These are phyloP conservation scores for Aspergillus aculeatinus DNA, from an alignment of 2,329 filamentous ascomycete species.

Conservation along the genomic window DNA sequence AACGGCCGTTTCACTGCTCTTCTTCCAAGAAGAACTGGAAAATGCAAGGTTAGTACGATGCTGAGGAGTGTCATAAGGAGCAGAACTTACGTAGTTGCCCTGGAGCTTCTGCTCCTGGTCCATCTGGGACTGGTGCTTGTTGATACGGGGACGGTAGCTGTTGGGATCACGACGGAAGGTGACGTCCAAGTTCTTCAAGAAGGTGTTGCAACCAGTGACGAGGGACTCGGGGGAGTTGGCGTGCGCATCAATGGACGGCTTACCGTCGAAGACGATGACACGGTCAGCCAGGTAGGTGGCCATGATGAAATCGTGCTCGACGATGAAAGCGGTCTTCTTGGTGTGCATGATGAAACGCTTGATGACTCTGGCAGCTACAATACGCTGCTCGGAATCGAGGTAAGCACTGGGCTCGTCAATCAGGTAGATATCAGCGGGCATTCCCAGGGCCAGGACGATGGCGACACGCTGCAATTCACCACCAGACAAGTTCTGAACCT, in stretches of 20 bases:
- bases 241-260: conserved; percentile 83
- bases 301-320: conserved; percentile 99
- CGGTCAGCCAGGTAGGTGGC: conserved; percentile 79
- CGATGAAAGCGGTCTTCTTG: conserved; percentile 98
- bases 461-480: conserved; percentile 99
- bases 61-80: too few species aligned
- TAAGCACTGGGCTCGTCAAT: conserved; percentile 98
- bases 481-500: conserved; percentile 98
- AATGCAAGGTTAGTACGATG: conserved; percentile 11
- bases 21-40: conserved; percentile 92
- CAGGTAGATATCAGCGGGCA: conserved; percentile 95
- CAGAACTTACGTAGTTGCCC: conserved; percentile 78
- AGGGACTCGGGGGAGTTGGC: conserved; percentile 90
- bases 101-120: conserved; percentile 94
- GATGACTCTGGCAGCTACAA: conserved; percentile 94
- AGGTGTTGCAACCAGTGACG: conserved; percentile 91
- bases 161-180: conserved; percentile 97
- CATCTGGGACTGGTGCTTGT: conserved; percentile 92
- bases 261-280: conserved; percentile 96
- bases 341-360: conserved; percentile 99
- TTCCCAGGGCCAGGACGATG: conserved; percentile 92
- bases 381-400: conserved; percentile 98
- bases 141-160: conserved; percentile 96
- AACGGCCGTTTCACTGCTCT: conserved; percentile 66
- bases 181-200: conserved; percentile 94